Evolutionary conservation across 2,329 filamentous ascomycete genomes (phyloP), one percentile per base, ranked within the genome.

Genomic region (Pseudocercospora eumusae): DNA sequence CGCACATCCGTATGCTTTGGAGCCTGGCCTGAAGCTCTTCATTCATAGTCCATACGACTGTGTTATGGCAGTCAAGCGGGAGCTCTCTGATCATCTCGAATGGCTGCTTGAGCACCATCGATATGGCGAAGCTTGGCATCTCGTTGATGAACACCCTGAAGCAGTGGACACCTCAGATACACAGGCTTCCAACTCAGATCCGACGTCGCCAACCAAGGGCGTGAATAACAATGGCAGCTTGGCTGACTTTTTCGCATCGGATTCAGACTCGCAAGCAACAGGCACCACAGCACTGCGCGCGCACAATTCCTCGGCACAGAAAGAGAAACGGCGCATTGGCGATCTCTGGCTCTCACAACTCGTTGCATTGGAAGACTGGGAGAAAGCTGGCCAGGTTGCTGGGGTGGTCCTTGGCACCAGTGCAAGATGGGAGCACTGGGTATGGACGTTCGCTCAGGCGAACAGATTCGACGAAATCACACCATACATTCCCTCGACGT

Each of bases 31-130:
- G 67, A 90, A 98, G 71, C 90, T 99, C 15, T 97, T 97, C 74
- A 91, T 99, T 44, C 92, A 96, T 71, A 97, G 92, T 70, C 95
- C 95, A 0, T 99, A 96, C 73, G 95, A 99, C 76, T 98, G 93
- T 70, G 89, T 98, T n/a, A 80, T 97, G 59, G 91, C 92, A 0
- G 91, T 95, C 2, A 93, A 93, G 73, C 84, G 95, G 68, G 93
- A 96, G 71, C 81, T 96, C 15, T 81, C 86, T 3, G 95, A 99
- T 76, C 92, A 96, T 71, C 80, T 98, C 21, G 80, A 83, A 7
- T 99, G 93, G 93, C 81, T 98, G 13, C 75, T 96, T 27, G 90
- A 93, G 62, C 91, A 88, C 64, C 84, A 90, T 57, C 87, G 88
- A 64, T 96, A 93, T 71, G 85, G 91, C 70, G 85, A 91, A 68